These are phyloP conservation scores for Orbilia blumenaviensis DNA, from an alignment of 2,329 filamentous ascomycete genomes.

Conservation along the genomic window DNA sequence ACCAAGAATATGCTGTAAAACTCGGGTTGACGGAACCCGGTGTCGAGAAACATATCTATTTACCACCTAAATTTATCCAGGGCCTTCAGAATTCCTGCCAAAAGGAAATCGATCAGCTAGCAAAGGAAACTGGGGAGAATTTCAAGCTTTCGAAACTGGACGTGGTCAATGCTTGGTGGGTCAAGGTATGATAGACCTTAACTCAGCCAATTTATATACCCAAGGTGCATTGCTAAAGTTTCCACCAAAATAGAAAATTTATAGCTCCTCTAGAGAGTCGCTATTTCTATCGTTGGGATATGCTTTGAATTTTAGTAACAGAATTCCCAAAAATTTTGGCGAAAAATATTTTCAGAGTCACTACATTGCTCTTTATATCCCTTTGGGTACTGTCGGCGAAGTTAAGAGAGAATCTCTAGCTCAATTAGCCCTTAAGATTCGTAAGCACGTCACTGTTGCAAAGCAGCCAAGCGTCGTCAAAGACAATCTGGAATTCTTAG, in stretches of 20 bases:
- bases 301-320: conserved; percentile 35
- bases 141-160: conserved; percentile 25
- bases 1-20: conserved; percentile 12
- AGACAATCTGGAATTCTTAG: conserved; percentile 28
- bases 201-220: neutral
- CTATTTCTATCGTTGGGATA: conserved; percentile 26
- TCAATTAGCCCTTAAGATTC: conserved; percentile 2
- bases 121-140: neutral
- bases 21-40: conserved; percentile 4
- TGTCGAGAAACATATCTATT: conserved; percentile 33
- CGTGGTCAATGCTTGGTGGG: conserved; percentile 28
- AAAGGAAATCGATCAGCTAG: neutral
- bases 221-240: neutral
- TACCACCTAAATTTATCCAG: conserved; percentile 9
- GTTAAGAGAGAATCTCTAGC: conserved; percentile 19
- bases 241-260: neutral
- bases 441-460: neutral
- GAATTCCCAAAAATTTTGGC: neutral
- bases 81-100: conserved; percentile 25
- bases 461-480: conserved; percentile 35
- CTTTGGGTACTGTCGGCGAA: conserved; percentile 30
- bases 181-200: conserved; percentile 10
- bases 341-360: conserved; percentile 39
- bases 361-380: conserved; percentile 28
- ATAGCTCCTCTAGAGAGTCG: neutral